A percentile compares a stretch with the other conserved stretches of the same genome.
phyloP scores from a whole-genome alignment of 345 rosid species.

The Euphorbia pulcherrima region DNA sequence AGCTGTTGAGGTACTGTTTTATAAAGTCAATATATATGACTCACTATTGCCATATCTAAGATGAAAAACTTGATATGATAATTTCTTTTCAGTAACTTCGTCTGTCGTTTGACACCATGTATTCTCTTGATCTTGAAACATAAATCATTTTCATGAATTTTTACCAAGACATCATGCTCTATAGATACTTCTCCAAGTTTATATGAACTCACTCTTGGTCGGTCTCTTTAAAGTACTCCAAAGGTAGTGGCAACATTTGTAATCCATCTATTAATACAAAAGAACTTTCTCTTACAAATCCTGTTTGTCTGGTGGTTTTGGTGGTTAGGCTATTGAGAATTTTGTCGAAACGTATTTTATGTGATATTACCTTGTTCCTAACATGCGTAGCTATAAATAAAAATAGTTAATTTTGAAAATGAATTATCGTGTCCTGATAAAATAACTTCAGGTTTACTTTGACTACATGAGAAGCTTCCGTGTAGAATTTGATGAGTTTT shows the following conservation, averaged over 20 bases:
- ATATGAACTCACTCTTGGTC: too few relatives aligned
- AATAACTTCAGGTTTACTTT: constrained; percentile 70
- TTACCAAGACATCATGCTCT: background rate
- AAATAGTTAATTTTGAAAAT: background rate
- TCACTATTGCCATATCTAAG: background rate
- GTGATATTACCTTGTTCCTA: background rate
- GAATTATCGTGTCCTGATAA: background rate
- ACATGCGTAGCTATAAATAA: background rate
- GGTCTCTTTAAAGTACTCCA: background rate
- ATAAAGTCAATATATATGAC: background rate
- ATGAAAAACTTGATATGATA: constrained; percentile 1
- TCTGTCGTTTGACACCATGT: background rate
- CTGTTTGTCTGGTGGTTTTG: constrained; percentile 5
- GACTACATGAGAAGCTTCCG: constrained; percentile 98
- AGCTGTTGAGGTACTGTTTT: constrained; percentile 67
- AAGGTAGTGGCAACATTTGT: background rate
- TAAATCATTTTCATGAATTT: background rate
- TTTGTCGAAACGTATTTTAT: background rate
- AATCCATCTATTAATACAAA: background rate
- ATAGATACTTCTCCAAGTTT: background rate
- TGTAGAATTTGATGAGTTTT: constrained; percentile 67
- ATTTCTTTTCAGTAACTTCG: background rate
- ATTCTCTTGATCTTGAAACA: background rate
- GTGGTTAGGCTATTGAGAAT: background rate
- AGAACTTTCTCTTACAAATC: background rate